phyloP scores from a whole-genome alignment of 495 filamentous ascomycete genomes.

The Penicillium mononematosum region DNA sequence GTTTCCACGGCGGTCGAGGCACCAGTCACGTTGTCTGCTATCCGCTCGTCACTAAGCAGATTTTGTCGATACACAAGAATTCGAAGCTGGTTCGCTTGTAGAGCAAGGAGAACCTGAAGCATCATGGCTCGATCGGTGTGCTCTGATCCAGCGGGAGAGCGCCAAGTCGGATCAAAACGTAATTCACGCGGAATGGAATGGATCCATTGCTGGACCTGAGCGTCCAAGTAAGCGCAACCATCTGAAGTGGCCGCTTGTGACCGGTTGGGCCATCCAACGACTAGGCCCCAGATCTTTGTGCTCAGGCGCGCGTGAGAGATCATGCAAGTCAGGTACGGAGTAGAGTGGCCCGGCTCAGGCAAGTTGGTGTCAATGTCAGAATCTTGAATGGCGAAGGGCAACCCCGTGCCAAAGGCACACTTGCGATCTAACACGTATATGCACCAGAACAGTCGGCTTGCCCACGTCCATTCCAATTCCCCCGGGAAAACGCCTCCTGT shows the following conservation, averaged over 20 bases:
- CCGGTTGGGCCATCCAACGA: conserved; percentile 47
- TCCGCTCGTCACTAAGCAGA: conserved; percentile 66
- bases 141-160: conserved; percentile 32
- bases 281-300: conserved; percentile 70
- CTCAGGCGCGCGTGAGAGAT: conserved; percentile 70
- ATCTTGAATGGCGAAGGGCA: conserved; percentile 78
- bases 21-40: conserved; percentile 61
- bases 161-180: conserved; percentile 49
- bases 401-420: conserved; percentile 77
- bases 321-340: conserved; percentile 46
- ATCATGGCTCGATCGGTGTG: conserved; percentile 33
- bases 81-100: conserved; percentile 77
- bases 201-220: conserved; percentile 75
- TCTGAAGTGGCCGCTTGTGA: conserved; percentile 52
- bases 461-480: conserved; percentile 58
- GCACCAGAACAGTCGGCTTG: conserved; percentile 76
- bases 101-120: conserved; percentile 54
- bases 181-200: conserved; percentile 54
- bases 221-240: conserved; percentile 69
- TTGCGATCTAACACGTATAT: conserved; percentile 76
- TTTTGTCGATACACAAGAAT: conserved; percentile 78
- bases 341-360: conserved; percentile 57
- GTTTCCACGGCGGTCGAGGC: conserved; percentile 69
- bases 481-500: conserved; percentile 55
- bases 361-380: conserved; percentile 75